Evolutionary conservation across 2,329 filamentous ascomycete species (phyloP).

Genomic region (Trichocomaceae sp.): DNA sequence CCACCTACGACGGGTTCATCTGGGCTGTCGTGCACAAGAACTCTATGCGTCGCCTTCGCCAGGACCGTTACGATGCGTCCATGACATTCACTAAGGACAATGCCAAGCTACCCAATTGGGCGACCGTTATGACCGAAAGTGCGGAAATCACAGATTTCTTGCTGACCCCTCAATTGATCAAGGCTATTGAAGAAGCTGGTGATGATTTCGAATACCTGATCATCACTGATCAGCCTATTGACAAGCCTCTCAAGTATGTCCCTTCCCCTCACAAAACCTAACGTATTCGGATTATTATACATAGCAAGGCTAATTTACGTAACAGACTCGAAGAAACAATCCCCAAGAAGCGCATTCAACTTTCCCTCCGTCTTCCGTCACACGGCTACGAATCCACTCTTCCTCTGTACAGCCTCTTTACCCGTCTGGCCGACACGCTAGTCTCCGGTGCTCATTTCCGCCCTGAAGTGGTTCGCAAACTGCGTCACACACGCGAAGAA

Average conservation of each 20-base stretch:
- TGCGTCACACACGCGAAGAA: conserved; percentile 72
- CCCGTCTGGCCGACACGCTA: conserved; percentile 77
- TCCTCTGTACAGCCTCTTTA: conserved; percentile 72
- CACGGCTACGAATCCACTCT: conserved; percentile 59
- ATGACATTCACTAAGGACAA: conserved; percentile 91
- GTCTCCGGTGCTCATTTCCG: conserved; percentile 76
- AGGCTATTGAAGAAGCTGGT: conserved; percentile 70
- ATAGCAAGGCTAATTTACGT: neutral
- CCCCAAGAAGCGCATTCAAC: conserved; percentile 78
- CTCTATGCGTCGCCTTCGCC: conserved; percentile 78
- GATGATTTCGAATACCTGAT: conserved; percentile 80
- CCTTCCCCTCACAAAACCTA: neutral
- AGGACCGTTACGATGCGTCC: conserved; percentile 90
- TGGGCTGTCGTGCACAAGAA: conserved; percentile 96
- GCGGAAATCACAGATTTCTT: conserved; percentile 86
- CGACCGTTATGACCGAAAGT: conserved; percentile 93
- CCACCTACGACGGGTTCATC: conserved; percentile 79
- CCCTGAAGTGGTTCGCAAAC: conserved; percentile 78
- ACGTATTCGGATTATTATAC: neutral
- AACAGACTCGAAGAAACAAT: conserved; percentile 75
- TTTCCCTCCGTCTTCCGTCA: conserved; percentile 65
- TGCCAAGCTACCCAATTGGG: conserved; percentile 79
- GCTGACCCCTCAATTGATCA: conserved; percentile 78
- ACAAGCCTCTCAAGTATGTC: conserved; percentile 71
- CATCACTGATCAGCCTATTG: conserved; percentile 78